Conservation (phyloP, 23 red algal genomes). For the Gracilaria vermiculophylla region DNA sequence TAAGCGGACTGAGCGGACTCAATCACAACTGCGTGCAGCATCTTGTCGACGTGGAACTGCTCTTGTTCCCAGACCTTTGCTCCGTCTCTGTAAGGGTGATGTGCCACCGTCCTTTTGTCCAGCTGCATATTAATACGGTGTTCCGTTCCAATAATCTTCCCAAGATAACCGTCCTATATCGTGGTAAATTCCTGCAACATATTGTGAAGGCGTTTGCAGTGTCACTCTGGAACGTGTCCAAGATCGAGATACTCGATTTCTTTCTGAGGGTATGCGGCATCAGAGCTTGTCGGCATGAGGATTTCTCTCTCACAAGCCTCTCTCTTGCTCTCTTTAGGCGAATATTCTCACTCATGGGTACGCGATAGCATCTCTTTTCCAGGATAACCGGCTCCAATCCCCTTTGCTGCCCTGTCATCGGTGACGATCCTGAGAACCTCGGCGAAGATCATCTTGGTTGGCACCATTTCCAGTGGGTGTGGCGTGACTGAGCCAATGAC, state of each 20-base stretch:
- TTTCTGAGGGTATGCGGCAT: not conserved
- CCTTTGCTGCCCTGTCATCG: too few species aligned
- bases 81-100: not conserved
- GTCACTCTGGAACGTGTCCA: not conserved
- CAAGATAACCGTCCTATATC: not conserved
- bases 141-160: not conserved
- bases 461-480: too few species aligned
- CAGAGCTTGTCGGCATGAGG: not conserved
- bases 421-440: too few species aligned
- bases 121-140: not conserved
- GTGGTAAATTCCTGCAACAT: not conserved
- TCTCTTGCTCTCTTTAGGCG: too few species aligned
- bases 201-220: not conserved
- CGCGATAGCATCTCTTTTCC: too few species aligned
- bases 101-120: not conserved
- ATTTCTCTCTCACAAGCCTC: not conserved
- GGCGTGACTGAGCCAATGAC: too few species aligned
- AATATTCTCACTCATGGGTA: too few species aligned
- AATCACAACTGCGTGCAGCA: not conserved
- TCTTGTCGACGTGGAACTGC: not conserved
- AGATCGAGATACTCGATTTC: not conserved
- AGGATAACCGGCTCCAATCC: too few species aligned
- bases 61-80: not conserved
- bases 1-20: not conserved
- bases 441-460: too few species aligned